These are phyloP conservation scores for Mariannaea sp. DNA, from an alignment of 2,329 filamentous ascomycete species.

Conservation along the genomic window DNA sequence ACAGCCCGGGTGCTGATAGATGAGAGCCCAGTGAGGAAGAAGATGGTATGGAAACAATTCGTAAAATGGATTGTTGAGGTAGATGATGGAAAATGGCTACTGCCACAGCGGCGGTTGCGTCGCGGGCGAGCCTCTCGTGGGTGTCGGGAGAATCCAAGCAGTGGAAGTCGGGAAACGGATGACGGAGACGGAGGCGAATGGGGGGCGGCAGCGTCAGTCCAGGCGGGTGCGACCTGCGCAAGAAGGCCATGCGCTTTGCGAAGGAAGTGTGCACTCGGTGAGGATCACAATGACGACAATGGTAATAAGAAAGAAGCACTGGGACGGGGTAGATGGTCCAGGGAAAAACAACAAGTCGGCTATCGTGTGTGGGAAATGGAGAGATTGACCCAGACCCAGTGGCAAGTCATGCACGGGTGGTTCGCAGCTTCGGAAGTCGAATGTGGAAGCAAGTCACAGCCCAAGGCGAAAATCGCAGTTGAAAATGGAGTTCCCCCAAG, in stretches of 20 bases:
- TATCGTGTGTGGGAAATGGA: not conserved
- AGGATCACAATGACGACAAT: not conserved
- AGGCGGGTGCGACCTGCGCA: slow-evolving; percentile 6
- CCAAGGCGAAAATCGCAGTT: slow-evolving; percentile 4
- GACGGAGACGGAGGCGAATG: slow-evolving; percentile 7
- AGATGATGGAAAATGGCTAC: not conserved
- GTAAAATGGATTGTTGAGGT: not conserved
- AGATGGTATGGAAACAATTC: not conserved
- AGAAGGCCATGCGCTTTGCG: not conserved
- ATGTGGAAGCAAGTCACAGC: slow-evolving; percentile 6
- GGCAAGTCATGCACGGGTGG: not conserved
- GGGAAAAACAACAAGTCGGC: not conserved
- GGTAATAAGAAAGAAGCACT: not conserved
- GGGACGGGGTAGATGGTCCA: too few species aligned
- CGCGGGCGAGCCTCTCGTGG: slow-evolving; percentile 13
- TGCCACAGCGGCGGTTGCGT: slow-evolving; percentile 15
- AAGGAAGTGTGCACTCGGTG: not conserved
- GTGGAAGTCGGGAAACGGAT: too few species aligned
- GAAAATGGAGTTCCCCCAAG: slow-evolving; percentile 12
- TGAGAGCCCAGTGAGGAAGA: not conserved
- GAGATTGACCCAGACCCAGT: not conserved
- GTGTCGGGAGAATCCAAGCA: slow-evolving; percentile 24
- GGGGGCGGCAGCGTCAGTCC: slow-evolving; percentile 1
- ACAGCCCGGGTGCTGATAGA: slow-evolving; percentile 2
- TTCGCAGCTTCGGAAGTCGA: not conserved